Conservation (phyloP, 768 basidiomycete genomes). For the Suillus subluteus region DNA sequence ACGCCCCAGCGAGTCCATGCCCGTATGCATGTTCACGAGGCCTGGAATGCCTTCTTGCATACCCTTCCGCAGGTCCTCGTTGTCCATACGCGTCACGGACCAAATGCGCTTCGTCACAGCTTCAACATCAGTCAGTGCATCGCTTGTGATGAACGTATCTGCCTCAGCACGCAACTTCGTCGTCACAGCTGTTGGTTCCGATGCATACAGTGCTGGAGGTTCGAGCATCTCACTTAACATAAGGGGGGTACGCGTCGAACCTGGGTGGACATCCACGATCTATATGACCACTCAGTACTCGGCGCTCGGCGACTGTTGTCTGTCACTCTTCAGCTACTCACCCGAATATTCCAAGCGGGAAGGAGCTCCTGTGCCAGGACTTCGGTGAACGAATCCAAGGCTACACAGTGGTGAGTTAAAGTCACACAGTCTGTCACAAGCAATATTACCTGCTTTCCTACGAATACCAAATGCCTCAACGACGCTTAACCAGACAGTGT, state of each 20-base stretch:
- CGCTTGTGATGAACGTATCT: not conserved
- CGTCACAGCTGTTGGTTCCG: not conserved
- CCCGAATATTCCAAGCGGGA: constrained; percentile 41
- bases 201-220: not conserved
- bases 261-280: not conserved
- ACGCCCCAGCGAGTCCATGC: too few species aligned
- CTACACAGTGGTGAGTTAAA: constrained; percentile 17
- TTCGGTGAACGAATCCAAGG: constrained; percentile 36
- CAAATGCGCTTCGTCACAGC: not conserved
- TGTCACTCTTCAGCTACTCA: constrained; percentile 9
- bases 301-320: not conserved
- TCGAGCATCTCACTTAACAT: not conserved
- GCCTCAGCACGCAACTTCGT: not conserved
- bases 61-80: not conserved
- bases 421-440: not conserved
- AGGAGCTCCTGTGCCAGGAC: constrained; percentile 34
- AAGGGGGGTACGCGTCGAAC: too few species aligned
- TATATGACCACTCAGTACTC: not conserved
- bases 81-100: not conserved
- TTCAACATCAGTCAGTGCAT: not conserved
- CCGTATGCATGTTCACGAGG: too few species aligned
- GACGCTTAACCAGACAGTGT: constrained; percentile 19
- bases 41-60: not conserved
- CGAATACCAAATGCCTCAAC: constrained; percentile 4
- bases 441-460: constrained; percentile 9